Evolutionary conservation across 2,329 filamentous ascomycete species (phyloP), one percentile per base, ranked within the genome.

Genomic region (Fusarium humuli): DNA sequence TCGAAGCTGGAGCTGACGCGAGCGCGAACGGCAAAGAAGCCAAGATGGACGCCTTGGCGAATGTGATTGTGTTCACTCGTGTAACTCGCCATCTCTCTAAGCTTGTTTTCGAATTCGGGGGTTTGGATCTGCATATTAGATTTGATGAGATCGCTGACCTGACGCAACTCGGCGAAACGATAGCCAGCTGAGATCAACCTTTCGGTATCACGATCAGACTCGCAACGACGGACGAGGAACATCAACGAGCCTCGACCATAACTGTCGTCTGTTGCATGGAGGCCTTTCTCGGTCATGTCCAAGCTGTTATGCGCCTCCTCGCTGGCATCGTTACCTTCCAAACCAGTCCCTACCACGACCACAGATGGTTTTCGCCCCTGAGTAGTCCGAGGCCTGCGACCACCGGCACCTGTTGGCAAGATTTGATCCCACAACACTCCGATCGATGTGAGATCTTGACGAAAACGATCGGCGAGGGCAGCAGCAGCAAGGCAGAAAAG

Each of bases 401-500:
- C 66, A 52, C 66, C 73, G 61, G 76, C 81, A 50, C 88, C 91
- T 0, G 92, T 95, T 2, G 87, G 83, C 23, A 94, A 80, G 9
- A 96, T 91, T 71, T 93, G 90, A 68, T 95, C 91, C 81, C 92
- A 95, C 2, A 96, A 82, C 12, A 88, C 83, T 7, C 93, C 93
- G 10, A 92, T 80, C 6, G 89, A 84, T 9, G 87, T 84, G 3
- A 95, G 80, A 6, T 87, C 84, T 44, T 87, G 86, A 64, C 88
- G 88, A 67, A 94, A 83, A 55, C 88, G 87, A 14, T 87, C 84
- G 1, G 94, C 92, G 10, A 97, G 86, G n/a, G 90, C 87, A 8
- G 90, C 84, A 2, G 94, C 93, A 4, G 93, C 91, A 12, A 93
- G 85, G 75, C 93, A 97, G 78, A 97, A 97, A 12, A 94, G 84